phyloP scores from a whole-genome alignment of 2,329 filamentous ascomycete species.

The Sporothrix luriei region DNA sequence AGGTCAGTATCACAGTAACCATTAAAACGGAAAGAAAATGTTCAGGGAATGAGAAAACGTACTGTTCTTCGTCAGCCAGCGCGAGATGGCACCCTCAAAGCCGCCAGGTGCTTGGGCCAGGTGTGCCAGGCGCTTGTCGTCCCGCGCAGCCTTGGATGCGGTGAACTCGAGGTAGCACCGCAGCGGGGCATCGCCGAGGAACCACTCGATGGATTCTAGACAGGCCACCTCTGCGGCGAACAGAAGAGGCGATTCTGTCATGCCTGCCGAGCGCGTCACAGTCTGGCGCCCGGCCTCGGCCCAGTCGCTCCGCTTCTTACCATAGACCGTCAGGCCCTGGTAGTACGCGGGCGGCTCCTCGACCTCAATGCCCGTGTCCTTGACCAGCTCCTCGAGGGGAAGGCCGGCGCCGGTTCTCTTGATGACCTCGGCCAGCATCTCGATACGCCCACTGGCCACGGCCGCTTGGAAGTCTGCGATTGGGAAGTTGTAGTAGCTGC shows the following conservation, averaged over 20 bases:
- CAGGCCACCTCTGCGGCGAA: slow-evolving; percentile 59
- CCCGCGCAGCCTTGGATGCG: slow-evolving; percentile 58
- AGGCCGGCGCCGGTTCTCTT: slow-evolving; percentile 68
- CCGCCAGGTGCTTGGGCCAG: slow-evolving; percentile 63
- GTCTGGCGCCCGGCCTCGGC: slow-evolving; percentile 61
- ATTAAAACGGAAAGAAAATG: too few relatives aligned
- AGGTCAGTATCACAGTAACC: neutral
- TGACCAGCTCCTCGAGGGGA: slow-evolving; percentile 66
- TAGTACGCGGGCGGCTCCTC: slow-evolving; percentile 71
- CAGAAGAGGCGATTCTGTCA: slow-evolving; percentile 61
- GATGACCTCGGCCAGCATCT: slow-evolving; percentile 66
- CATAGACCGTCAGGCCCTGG: slow-evolving; percentile 74
- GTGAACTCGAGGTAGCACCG: slow-evolving; percentile 70
- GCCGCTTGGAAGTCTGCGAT: slow-evolving; percentile 49
- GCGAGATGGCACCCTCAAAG: slow-evolving; percentile 63
- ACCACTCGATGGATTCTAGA: slow-evolving; percentile 74
- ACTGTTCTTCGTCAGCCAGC: slow-evolving; percentile 65
- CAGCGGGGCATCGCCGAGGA: slow-evolving; percentile 69
- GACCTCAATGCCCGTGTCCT: slow-evolving; percentile 65
- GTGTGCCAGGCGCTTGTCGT: slow-evolving; percentile 64
- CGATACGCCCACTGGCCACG: slow-evolving; percentile 53
- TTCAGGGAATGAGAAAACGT: slow-evolving; percentile 42
- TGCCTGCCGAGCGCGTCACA: slow-evolving; percentile 46
- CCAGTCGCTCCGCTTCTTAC: slow-evolving; percentile 74
- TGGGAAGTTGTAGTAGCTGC: slow-evolving; percentile 47